These are phyloP conservation scores for Stereocaulon alpinum DNA, from an alignment of 495 filamentous ascomycete genomes.

Conservation along the genomic window DNA sequence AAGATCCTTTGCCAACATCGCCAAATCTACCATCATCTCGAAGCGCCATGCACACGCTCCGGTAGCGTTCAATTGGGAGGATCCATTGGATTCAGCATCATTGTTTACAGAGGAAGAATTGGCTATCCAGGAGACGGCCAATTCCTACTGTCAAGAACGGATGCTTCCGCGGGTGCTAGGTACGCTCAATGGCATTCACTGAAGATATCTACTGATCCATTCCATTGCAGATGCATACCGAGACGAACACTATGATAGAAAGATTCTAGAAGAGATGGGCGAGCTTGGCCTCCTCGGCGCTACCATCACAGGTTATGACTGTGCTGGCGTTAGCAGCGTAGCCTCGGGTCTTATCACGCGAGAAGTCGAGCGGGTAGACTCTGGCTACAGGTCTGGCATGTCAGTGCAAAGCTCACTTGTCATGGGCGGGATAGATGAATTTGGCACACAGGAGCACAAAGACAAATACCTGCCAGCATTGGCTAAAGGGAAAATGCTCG, in stretches of 20 bases:
- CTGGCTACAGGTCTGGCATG: conserved; percentile 91
- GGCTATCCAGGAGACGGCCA: conserved; percentile 77
- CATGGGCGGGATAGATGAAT: conserved; percentile 96
- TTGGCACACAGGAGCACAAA: conserved; percentile 82
- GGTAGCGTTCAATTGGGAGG: conserved; percentile 78
- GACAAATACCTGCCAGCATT: conserved; percentile 73
- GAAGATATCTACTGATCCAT: too few relatives aligned
- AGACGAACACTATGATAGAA: conserved; percentile 81
- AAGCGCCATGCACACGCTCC: conserved; percentile 41
- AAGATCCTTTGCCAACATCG: conserved; percentile 6
- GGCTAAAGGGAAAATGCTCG: conserved; percentile 77
- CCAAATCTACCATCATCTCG: background rate
- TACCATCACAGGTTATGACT: conserved; percentile 85
- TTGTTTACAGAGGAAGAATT: conserved; percentile 82
- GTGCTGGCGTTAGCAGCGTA: conserved; percentile 86
- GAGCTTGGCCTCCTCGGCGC: conserved; percentile 85
- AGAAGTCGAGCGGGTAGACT: conserved; percentile 92
- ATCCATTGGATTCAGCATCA: conserved; percentile 65
- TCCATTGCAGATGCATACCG: conserved; percentile 71
- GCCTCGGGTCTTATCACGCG: conserved; percentile 89
- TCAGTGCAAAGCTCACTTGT: conserved; percentile 89
- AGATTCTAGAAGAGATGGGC: conserved; percentile 91
- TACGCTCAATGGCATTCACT: conserved; percentile 34
- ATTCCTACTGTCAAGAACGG: conserved; percentile 85
- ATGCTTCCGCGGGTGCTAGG: conserved; percentile 79